These are phyloP conservation scores for Phialocephala sp. DNA, from an alignment of 2,329 filamentous ascomycete species.

Conservation along the genomic window DNA sequence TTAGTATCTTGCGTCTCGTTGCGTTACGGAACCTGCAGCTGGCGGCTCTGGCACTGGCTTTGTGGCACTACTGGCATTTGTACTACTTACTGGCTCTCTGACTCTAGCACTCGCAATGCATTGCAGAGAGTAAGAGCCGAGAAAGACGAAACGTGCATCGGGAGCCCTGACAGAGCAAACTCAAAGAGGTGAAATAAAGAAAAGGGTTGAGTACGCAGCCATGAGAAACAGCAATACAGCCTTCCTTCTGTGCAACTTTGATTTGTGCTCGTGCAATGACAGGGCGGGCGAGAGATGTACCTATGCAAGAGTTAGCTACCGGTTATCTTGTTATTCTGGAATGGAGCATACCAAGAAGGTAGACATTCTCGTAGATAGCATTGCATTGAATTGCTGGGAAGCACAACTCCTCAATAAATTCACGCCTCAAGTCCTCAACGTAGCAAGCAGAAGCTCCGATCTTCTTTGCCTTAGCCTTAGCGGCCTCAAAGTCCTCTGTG, in stretches of 20 bases:
- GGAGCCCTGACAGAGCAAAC: too few species aligned
- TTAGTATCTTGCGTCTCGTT: neutral
- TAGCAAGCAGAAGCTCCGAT: slow-evolving; percentile 44
- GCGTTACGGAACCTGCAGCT: too few species aligned
- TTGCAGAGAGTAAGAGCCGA: too few species aligned
- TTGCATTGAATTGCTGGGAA: slow-evolving; percentile 80
- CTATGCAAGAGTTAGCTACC: slow-evolving; percentile 38
- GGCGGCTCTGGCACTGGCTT: neutral
- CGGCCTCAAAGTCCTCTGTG: slow-evolving; percentile 72
- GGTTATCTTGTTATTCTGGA: neutral
- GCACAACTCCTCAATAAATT: slow-evolving; percentile 78
- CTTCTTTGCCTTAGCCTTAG: slow-evolving; percentile 71
- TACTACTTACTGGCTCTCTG: neutral
- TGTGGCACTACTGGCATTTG: too few species aligned
- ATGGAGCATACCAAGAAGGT: slow-evolving; percentile 55
- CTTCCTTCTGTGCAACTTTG: slow-evolving; percentile 65
- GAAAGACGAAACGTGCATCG: too few species aligned
- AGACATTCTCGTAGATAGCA: slow-evolving; percentile 71
- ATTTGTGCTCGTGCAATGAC: slow-evolving; percentile 74
- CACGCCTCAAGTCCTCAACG: slow-evolving; percentile 69
- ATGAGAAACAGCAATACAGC: slow-evolving; percentile 53
- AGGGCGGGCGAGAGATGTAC: slow-evolving; percentile 69
- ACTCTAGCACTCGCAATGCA: neutral
- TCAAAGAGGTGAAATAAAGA: too few species aligned
- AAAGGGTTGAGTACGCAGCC: slow-evolving; percentile 46